Evolutionary conservation across 768 basidiomycete species (phyloP), one percentile per base, ranked within the genome.

Genomic region (Podaxis sp.): DNA sequence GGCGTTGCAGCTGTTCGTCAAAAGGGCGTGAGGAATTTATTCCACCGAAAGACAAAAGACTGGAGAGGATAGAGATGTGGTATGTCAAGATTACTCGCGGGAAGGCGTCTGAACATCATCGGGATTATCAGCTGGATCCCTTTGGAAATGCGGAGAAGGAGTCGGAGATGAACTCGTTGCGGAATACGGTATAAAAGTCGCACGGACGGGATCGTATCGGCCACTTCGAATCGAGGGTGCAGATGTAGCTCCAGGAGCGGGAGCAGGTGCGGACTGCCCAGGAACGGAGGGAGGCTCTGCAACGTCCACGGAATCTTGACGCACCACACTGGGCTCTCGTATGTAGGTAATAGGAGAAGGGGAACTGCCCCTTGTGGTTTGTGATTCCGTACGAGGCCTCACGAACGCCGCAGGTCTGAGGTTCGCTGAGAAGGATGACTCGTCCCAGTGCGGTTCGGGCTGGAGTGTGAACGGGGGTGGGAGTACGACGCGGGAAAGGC

Each of bases 361-460:
- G 41, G 71, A 73, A 49, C 74, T 72, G 17, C 63, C 70, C 33
- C 71, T 65, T 9, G 73, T 70, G 6, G 75, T 72, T 24, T 64
- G 70, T 22, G 74, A 72, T 17, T 63, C 71, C 22, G 71, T 71
- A 40, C 67, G 73, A 17, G 80, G 73, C 75, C 78, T 78, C 49
- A 74, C 67, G 12, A 74, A 71, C 13, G 79, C 73, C 17, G 67
- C 64, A 41, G 79, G 75, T 65, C 79, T 71, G 5, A 78, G 75
- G 64, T 70, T 66, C 8, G 79, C 70, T 25, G 70, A 61, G 69
- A 80, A 81, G 0, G 77, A 68, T 2, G 75, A 71, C 46, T 73
- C 76, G 60, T 87, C 83, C 88, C 89, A 90, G 56, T 84, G 87
- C 1, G 88, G 88, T 57, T 74, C 76, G 2, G 89, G 89, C 69